Percentiles rank a stretch among this genome's conserved stretches.
phyloP scores from a whole-genome alignment of 169 alveolate genomes.

The Plasmodium inui region DNA sequence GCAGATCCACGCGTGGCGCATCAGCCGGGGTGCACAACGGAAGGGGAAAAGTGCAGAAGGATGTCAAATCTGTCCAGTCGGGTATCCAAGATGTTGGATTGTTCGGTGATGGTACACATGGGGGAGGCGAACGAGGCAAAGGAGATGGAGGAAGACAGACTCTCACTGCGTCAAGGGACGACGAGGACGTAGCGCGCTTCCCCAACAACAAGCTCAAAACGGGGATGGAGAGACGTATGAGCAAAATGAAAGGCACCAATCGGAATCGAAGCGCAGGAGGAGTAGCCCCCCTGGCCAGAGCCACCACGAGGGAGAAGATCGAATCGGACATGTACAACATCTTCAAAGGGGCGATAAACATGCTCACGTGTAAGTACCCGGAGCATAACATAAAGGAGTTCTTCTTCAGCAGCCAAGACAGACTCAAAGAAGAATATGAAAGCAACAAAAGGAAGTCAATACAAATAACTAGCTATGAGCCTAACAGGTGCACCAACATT shows the following conservation, averaged over 20 bases:
- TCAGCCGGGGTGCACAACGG: background rate
- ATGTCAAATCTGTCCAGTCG: background rate
- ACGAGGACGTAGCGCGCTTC: background rate
- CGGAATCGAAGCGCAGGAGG: background rate
- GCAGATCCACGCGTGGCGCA: background rate
- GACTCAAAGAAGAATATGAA: slow-evolving; percentile 67
- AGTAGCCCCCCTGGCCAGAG: background rate
- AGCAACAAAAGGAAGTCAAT: slow-evolving; percentile 27
- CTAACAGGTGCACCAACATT: slow-evolving; percentile 28
- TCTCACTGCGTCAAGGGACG: background rate
- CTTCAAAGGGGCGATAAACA: slow-evolving; percentile 50
- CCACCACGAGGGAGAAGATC: background rate
- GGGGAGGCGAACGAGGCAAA: background rate
- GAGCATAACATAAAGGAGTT: slow-evolving; percentile 44
- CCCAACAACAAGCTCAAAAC: background rate
- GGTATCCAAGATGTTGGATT: background rate
- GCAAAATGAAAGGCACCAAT: too few species aligned
- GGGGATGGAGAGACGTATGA: background rate
- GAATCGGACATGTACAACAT: slow-evolving; percentile 70
- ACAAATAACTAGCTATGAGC: slow-evolving; percentile 40
- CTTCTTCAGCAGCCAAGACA: slow-evolving; percentile 72
- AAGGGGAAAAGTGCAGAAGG: background rate
- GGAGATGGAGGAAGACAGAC: background rate
- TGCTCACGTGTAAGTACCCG: slow-evolving; percentile 63
- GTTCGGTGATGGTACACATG: background rate